Evolutionary conservation across 1,284 basidiomycete genomes (phyloP), one percentile per base, ranked within the genome.

Genomic region (Tylopilus orsonianus): DNA sequence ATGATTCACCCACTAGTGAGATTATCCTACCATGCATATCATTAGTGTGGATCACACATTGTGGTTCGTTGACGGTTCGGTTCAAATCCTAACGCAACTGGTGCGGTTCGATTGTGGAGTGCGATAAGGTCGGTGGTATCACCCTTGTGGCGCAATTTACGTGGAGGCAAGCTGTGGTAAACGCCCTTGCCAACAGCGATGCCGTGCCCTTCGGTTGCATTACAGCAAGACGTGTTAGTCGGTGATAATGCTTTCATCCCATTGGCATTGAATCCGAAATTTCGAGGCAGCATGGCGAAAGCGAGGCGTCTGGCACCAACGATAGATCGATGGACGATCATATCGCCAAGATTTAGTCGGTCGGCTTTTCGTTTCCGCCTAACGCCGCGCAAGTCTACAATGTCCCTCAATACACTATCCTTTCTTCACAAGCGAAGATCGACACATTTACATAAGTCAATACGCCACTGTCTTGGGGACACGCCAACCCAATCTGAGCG

Each of bases 161-260:
- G 26, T 7, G 2, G 6, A 26, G 48, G 34, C 51, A 44, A 40
- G 33, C 32, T 37, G 44, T 62, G 48, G 44, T 27, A 44, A 43
- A 44, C 47, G 38, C 58, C 8, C 49, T 30, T 27, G 32, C 57
- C 57, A 60, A 42, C n/a, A 6, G 23, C 8, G 2, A 54, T 13
- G 14, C 13, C 29, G 26, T 27, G 26, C 26, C n/a, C n/a, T n/a
- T n/a, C n/a, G n/a, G 32, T 33, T 36, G 20, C 16, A 2, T 39
- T 35, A n/a, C n/a, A n/a, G n/a, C n/a, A n/a, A n/a, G 46, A 29
- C 8, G 22, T 29, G 8, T 39, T 38, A 18, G 41, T 30, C 27
- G 5, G 29, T 40, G 38, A 45, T 19, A 12, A 14, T 26, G n/a
- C 24, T 19, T 13, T 13, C 8, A 14, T n/a, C n/a, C n/a, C 37